Percentiles rank a stretch among this genome's conserved stretches.
These are phyloP conservation scores for Irpex rosettiformis DNA, from an alignment of 1,284 basidiomycete genomes.

Conservation along the genomic window DNA sequence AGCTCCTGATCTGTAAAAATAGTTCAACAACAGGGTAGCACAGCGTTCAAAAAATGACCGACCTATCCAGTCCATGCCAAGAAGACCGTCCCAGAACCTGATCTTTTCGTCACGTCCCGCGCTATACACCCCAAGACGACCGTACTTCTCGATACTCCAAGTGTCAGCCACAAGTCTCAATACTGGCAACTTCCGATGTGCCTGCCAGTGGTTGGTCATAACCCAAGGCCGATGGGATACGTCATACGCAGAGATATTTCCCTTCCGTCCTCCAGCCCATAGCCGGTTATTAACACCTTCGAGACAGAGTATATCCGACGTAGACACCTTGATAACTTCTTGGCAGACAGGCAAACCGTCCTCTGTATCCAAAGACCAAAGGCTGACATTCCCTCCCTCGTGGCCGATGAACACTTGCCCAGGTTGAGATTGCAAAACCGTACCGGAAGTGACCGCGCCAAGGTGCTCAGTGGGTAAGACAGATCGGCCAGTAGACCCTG, in stretches of 20 bases:
- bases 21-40: slow-evolving; percentile 5
- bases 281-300: slow-evolving; percentile 79
- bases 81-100: slow-evolving; percentile 87
- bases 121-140: slow-evolving; percentile 71
- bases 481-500: slow-evolving; percentile 44
- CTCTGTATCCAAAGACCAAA: slow-evolving; percentile 62
- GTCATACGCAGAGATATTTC: slow-evolving; percentile 83
- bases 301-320: slow-evolving; percentile 76
- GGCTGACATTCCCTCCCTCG: slow-evolving; percentile 84
- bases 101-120: slow-evolving; percentile 76
- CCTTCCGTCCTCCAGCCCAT: slow-evolving; percentile 85
- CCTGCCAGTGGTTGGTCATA: slow-evolving; percentile 88
- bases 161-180: slow-evolving; percentile 69
- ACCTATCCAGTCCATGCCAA: slow-evolving; percentile 87
- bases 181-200: slow-evolving; percentile 81
- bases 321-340: slow-evolving; percentile 73
- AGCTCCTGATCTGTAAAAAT: slow-evolving; percentile 63
- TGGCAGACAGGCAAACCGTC: slow-evolving; percentile 57
- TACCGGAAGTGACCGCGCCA: slow-evolving; percentile 81
- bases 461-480: slow-evolving; percentile 58
- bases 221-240: slow-evolving; percentile 73
- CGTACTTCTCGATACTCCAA: slow-evolving; percentile 61
- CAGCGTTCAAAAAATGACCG: slow-evolving; percentile 25
- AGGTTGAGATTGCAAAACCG: slow-evolving; percentile 70
- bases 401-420: slow-evolving; percentile 84